These are phyloP conservation scores for Microbotryomycetes sp. DNA, from an alignment of 1,284 basidiomycete species.

Conservation along the genomic window DNA sequence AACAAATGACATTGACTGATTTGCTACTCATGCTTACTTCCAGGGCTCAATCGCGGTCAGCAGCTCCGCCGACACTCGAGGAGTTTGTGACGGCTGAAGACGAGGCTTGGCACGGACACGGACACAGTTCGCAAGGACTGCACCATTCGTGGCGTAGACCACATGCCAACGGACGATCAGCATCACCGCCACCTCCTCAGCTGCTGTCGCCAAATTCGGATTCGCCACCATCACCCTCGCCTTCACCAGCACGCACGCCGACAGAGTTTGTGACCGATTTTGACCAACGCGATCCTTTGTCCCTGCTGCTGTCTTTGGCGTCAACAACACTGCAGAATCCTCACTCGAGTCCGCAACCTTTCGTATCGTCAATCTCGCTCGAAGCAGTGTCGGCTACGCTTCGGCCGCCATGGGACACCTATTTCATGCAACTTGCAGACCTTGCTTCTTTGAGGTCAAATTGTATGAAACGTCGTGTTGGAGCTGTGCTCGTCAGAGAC, in stretches of 20 bases:
- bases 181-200: conserved; percentile 11
- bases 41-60: background rate
- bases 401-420: conserved; percentile 84
- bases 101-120: background rate
- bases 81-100: background rate
- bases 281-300: conserved; percentile 17
- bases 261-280: background rate
- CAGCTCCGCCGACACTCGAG: background rate
- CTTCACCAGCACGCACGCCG: conserved; percentile 3
- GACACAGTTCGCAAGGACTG: too few relatives aligned
- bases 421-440: conserved; percentile 91
- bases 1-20: background rate
- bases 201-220: conserved; percentile 44
- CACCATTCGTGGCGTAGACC: conserved; percentile 22
- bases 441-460: conserved; percentile 83
- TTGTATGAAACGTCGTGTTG: conserved; percentile 69
- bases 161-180: conserved; percentile 25
- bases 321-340: conserved; percentile 67
- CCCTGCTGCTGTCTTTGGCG: conserved; percentile 40
- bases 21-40: background rate
- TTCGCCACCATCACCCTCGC: conserved; percentile 15
- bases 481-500: conserved; percentile 45
- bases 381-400: conserved; percentile 64
- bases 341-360: conserved; percentile 56
- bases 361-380: conserved; percentile 64